Percentiles rank a stretch among this genome's conserved stretches.
These are phyloP conservation scores for Larix sibirica DNA, from an alignment of 83 land plant species.

Conservation along the genomic window DNA sequence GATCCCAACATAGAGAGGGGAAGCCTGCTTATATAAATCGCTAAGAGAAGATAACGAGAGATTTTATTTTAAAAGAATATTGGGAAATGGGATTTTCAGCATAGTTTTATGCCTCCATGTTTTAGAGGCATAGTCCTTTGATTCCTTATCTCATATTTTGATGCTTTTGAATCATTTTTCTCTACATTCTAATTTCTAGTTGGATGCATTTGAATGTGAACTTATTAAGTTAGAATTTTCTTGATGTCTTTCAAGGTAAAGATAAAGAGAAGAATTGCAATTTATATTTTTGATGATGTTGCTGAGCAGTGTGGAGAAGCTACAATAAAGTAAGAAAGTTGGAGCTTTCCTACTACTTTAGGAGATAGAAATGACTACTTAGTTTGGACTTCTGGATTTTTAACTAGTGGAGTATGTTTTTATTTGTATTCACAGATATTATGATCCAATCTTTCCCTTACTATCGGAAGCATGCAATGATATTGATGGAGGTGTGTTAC, in stretches of 20 bases:
- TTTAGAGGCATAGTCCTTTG: too few relatives aligned
- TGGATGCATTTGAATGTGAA: too few relatives aligned
- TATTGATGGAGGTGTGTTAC: slow-evolving; percentile 37
- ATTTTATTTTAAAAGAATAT: too few relatives aligned
- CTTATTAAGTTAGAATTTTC: too few relatives aligned
- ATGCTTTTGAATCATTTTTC: too few relatives aligned
- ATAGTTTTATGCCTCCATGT: too few relatives aligned
- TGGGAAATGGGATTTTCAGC: too few relatives aligned
- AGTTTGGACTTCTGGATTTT: background rate
- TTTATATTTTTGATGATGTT: slow-evolving; percentile 53
- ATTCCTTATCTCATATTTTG: too few relatives aligned
- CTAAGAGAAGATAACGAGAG: too few relatives aligned
- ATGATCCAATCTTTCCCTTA: slow-evolving; percentile 44
- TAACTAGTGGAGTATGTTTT: background rate
- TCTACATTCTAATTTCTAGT: too few relatives aligned
- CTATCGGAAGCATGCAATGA: slow-evolving; percentile 41
- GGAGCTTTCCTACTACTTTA: background rate
- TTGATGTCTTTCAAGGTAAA: slow-evolving; percentile 24
- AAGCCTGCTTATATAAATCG: too few relatives aligned
- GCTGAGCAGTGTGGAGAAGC: slow-evolving; percentile 56
- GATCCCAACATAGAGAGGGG: too few relatives aligned
- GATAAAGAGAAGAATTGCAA: slow-evolving; percentile 51
- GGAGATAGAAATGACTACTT: background rate
- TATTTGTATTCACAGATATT: slow-evolving; percentile 25
- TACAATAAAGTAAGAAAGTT: slow-evolving; percentile 29